A percentile compares a stretch with the other conserved stretches of the same genome.
Conservation (phyloP, 2,329 filamentous ascomycete species). For the Nannizziopsis arthrosporioides region DNA sequence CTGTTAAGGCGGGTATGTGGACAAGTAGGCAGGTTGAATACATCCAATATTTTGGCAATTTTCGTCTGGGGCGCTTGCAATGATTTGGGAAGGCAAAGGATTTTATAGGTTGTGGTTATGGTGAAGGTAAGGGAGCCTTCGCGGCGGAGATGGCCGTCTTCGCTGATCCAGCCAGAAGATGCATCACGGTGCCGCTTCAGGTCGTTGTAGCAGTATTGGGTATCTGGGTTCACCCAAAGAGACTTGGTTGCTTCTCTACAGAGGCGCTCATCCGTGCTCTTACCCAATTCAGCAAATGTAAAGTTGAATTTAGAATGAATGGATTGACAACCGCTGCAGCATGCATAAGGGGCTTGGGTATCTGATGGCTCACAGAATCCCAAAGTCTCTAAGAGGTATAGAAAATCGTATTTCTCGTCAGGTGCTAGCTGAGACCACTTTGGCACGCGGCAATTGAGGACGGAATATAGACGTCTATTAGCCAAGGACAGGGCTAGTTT, state of each 20-base stretch:
- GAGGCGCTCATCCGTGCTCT: neutral
- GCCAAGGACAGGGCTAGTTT: slow-evolving; percentile 4
- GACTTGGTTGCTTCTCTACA: slow-evolving; percentile 5
- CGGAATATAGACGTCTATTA: slow-evolving; percentile 7
- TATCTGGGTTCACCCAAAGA: slow-evolving; percentile 10
- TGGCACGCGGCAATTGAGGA: slow-evolving; percentile 3
- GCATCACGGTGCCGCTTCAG: neutral
- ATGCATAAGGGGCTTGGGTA: neutral
- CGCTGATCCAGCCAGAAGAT: neutral
- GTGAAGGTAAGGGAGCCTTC: neutral
- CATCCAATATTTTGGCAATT: slow-evolving; percentile 9
- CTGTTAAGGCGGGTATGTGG: slow-evolving; percentile 11
- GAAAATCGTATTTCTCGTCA: slow-evolving; percentile 2
- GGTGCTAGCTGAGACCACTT: neutral
- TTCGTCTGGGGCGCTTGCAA: slow-evolving; percentile 2
- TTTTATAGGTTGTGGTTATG: slow-evolving; percentile 8
- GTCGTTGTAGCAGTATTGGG: slow-evolving; percentile 9
- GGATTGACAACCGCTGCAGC: slow-evolving; percentile 14
- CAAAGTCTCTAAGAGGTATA: slow-evolving; percentile 7
- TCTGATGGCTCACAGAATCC: neutral
- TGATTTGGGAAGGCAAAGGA: slow-evolving; percentile 10
- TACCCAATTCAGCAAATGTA: neutral
- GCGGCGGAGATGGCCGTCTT: neutral
- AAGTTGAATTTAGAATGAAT: slow-evolving; percentile 8
- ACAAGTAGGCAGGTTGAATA: slow-evolving; percentile 12